A percentile compares a stretch with the other conserved stretches of the same genome.
Conservation (phyloP, 2,329 filamentous ascomycete species). For the Teratosphaeria zuluensis region DNA sequence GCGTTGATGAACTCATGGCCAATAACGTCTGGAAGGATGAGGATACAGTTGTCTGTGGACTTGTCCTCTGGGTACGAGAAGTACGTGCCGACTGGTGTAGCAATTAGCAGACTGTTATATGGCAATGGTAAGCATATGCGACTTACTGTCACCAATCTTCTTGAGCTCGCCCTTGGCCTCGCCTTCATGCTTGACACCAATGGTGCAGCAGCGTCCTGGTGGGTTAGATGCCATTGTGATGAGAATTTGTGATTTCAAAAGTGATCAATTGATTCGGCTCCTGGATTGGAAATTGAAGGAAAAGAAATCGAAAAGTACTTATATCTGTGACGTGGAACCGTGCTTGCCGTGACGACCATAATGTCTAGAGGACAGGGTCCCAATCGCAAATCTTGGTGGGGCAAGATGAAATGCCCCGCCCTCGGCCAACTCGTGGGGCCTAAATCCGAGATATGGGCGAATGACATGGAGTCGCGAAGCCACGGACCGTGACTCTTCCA, state of each 20-base stretch:
- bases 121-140: not conserved
- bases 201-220: conserved; percentile 28
- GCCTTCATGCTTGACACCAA: conserved; percentile 30
- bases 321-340: not conserved
- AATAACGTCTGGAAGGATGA: conserved; percentile 50
- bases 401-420: too few species aligned
- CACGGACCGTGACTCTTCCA: not conserved
- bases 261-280: not conserved
- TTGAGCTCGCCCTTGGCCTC: conserved; percentile 25
- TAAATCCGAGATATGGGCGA: too few species aligned
- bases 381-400: too few species aligned
- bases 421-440: too few species aligned
- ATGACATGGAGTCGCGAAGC: too few species aligned
- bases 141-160: conserved; percentile 24
- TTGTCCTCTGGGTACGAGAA: conserved; percentile 44
- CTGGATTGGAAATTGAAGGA: not conserved
- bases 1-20: conserved; percentile 45
- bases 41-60: conserved; percentile 44
- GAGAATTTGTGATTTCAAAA: not conserved
- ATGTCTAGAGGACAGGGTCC: not conserved
- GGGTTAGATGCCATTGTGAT: conserved; percentile 27
- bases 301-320: not conserved
- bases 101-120: not conserved
- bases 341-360: not conserved
- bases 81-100: conserved; percentile 44